Percentiles rank a stretch among this genome's conserved stretches.
phyloP scores from a whole-genome alignment of 805 yeast species.

The Candida maris region DNA sequence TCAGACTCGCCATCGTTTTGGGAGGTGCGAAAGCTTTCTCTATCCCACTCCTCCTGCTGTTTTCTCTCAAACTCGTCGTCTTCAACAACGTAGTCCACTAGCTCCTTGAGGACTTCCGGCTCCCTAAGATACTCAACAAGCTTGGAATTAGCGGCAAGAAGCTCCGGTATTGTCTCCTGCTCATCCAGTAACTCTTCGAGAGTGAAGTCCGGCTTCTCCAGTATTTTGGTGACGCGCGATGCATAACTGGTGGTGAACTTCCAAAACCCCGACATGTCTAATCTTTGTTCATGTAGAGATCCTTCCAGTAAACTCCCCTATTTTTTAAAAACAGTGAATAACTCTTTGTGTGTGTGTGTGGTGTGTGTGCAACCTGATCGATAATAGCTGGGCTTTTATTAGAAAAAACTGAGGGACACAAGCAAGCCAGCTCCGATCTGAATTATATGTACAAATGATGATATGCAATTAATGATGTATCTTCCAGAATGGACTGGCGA shows the following conservation, averaged over 20 bases:
- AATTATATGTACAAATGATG: constrained; percentile 1
- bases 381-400: no score
- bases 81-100: constrained; percentile 62
- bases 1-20: constrained; percentile 5
- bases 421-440: no score
- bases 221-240: constrained; percentile 53
- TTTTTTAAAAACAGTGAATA: no score
- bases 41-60: constrained; percentile 20
- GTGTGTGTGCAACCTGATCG: no score
- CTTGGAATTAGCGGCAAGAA: constrained; percentile 67
- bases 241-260: constrained; percentile 49
- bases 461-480: not conserved
- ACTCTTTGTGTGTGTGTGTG: no score
- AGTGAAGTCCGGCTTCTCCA: constrained; percentile 42
- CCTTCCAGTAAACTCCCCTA: no score
- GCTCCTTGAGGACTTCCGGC: constrained; percentile 64
- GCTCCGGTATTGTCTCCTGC: constrained; percentile 68
- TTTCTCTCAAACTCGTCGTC: constrained; percentile 41
- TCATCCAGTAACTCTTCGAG: constrained; percentile 68
- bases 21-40: constrained; percentile 1
- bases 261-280: constrained; percentile 35
- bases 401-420: no score
- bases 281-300: constrained; percentile 1
- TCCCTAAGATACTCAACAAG: constrained; percentile 76
- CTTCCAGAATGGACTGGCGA: no score